Base-by-base conservation (phyloP, 306 rosid genomes). In the Citrullus amarus region DNA sequence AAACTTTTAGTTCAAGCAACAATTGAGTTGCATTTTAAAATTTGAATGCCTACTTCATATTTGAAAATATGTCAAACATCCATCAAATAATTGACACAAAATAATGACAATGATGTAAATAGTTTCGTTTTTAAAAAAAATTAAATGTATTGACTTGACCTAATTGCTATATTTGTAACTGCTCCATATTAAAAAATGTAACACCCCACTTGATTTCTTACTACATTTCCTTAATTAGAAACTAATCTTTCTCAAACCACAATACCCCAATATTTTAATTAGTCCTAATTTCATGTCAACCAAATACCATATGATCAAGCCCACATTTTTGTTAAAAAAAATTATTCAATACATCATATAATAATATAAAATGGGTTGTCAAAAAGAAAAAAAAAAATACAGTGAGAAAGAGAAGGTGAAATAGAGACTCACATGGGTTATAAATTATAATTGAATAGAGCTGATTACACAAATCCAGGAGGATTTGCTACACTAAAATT, bases 391-490 rank as follows among this genome's bases (percentile, higher is more conserved):
- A 48, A 48, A 3, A 58, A 38, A 67, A 66, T 22, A 18, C 12
- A 65, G 14, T 17, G 72, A 34, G 48, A 68, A 22, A 68, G 20
- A 69, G 56, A 62, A 7, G 15, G 20, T 16, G 8, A 9, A 38
- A n/a, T 12, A 38, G 6, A 43, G 34, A 74, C 11, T 6, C 78
- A 74, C 78, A 74, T 74, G 78, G 76, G 61, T 73, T 28, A 73
- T 73, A 30, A 74, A 46, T 73, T 28, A 73, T 73, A 30, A 74
- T 53, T 53, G 78, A 32, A 74, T 74, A 34, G 48, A 74, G 48
- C 9, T 2, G 32, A 74, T 74, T 53, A 53, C 32, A 53, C 46
- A 74, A 74, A 51, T 73, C 78, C 78, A 73, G 8, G 16, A 46
- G 28, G 61, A 73, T 73, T 73, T 73, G 6, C 15, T 74, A 61